Evolutionary conservation across 805 yeast genomes (phyloP).

Genomic region (Starmerella roubikii): DNA sequence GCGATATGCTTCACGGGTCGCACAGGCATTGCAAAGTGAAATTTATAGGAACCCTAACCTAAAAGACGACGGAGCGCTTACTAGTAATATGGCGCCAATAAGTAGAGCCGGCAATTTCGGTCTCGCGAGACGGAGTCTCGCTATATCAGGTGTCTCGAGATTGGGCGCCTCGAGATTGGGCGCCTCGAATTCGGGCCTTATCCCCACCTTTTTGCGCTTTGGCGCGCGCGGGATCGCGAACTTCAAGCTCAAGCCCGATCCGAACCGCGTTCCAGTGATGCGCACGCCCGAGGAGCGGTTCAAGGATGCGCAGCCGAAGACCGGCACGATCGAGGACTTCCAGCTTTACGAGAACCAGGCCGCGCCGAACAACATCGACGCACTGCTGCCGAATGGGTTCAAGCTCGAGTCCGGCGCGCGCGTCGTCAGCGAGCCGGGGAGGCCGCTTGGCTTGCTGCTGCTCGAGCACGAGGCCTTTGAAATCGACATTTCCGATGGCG

Average conservation of each 20-base stretch:
- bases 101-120: no score
- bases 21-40: conserved; percentile 16
- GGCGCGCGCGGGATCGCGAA: conserved; percentile 5
- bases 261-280: conserved; percentile 18
- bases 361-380: conserved; percentile 40
- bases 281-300: conserved; percentile 16
- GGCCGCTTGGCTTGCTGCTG: conserved; percentile 22
- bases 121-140: no score
- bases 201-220: no score
- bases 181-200: no score
- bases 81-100: no score
- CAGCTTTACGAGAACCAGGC: conserved; percentile 34
- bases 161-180: no score
- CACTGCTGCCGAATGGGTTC: conserved; percentile 42
- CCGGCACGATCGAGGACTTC: conserved; percentile 25
- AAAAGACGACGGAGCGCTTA: no score
- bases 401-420: conserved; percentile 41
- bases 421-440: conserved; percentile 22
- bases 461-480: conserved; percentile 44
- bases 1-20: conserved; percentile 15
- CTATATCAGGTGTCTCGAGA: no score
- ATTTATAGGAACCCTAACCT: not conserved
- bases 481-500: conserved; percentile 32
- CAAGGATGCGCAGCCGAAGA: conserved; percentile 21
- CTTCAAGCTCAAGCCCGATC: conserved; percentile 20